Base-by-base conservation (phyloP, 352 stramenopile genomes). In the Pythium sp. region DNA sequence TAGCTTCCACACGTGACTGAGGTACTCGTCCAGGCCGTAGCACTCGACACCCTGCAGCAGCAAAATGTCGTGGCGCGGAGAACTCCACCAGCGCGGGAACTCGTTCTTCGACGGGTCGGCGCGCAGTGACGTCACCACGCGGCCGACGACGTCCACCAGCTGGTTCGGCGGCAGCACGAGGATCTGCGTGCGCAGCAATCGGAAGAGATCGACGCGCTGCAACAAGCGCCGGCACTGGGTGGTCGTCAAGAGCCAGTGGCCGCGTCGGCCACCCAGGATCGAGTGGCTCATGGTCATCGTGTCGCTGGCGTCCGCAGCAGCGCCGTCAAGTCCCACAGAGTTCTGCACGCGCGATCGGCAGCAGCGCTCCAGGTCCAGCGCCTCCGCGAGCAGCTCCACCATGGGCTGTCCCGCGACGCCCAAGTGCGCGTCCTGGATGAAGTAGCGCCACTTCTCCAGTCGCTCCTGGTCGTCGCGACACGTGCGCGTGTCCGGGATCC, bases 21-120 rank as follows among this genome's bases (percentile, higher is more conserved):
- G 51, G 54, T 90, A 77, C 43, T 93, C 77, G 60, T 94, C 89
- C 41, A 96, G 69, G 11, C 89, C 89, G 67, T 89, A 93, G 66
- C 81, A 92, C 63, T 95, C 89, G 22, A 95, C 82, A 53, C 83
- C 87, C 70, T 94, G 89, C 36, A 95, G 72, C 61, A 96, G 71
- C 63, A 93, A 54, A 65, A 93, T 89, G 51, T 96, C 89, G 64
- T 92, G 86, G 11, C 78, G 76, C 9, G 89, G 89, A 30, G 76
- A 85, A 59, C 67, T 82, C 89, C 89, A 96, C 89, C 89, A 96
- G 43, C 36, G 20, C 54, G 89, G 89, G 57, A 83, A 92, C 14
- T 79, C 59, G 24, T 63, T 58, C 2, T 60, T 62, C 9, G 47
- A 20, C 1, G 62, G 34, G 12, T 69, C 54, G 2, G 61, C 51